Base-by-base conservation (phyloP, 1,139 yeast genomes). In the Protomyces macrosporus region DNA sequence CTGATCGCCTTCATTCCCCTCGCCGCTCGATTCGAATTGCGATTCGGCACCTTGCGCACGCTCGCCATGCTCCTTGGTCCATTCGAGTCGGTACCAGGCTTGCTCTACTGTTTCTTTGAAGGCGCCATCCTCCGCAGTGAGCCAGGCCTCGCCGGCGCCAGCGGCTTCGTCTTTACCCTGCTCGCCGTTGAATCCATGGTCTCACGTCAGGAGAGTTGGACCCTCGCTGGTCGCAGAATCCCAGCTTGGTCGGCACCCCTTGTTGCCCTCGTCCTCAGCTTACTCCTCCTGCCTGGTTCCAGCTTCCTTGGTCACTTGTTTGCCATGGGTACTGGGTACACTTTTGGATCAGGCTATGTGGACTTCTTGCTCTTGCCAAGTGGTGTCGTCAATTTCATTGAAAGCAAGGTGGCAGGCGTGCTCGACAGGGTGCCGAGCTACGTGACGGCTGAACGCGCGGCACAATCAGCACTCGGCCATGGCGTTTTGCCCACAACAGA, bases 41-140 rank as follows among this genome's bases (percentile, higher is more conserved):
- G 77, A 36, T 87, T 90, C 70, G 98, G 98, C 7, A 90, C 98
- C 0, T 86, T 91, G 0, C 84, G 88, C 72, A 88, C 97, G 1
- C 97, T 96, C 1, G 79, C 91, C 61, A 86, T 90, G 30, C 78
- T 91, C 66, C 89, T 90, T 73, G 68, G 75, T 71, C 63, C 53
- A 70, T 67, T 7, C 30, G 16, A 14, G 55, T 34, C 61, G 52
- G 53, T 65, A 7, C 61, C 67, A 35, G 67, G 64, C 4, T 53
- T 65, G 6, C 30, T 64, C 23, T 65, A 65, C 57, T 48, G 59
- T 14, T 39, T 62, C 35, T 37, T 62, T 16, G 32, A 57, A 12
- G 58, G 39, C 12, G 32, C 55, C n/a, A 16, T 50, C 16, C 36
- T 53, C 4, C 37, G 64, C 55, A 57, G 54, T 53, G 52, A 62